A percentile compares a stretch with the other conserved stretches of the same genome.
Conservation (phyloP, 495 filamentous ascomycete genomes). For the Xylaria cubensis region DNA sequence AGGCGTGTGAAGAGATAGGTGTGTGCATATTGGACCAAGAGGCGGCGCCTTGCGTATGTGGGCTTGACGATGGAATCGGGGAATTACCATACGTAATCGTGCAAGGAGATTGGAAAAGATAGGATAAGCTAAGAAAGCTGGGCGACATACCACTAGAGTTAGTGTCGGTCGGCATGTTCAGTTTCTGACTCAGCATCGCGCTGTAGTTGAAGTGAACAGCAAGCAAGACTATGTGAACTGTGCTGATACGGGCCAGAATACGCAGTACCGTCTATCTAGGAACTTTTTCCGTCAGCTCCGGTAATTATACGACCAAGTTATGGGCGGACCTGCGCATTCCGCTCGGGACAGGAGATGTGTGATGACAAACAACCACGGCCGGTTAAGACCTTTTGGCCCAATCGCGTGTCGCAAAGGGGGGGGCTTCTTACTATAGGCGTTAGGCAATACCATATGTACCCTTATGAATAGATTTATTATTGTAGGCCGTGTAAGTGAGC, state of each 20-base stretch:
- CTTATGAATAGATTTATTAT: neutral
- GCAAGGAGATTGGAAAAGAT: constrained; percentile 18
- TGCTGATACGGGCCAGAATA: constrained; percentile 18
- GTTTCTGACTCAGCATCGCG: constrained; percentile 28
- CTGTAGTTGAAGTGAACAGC: neutral
- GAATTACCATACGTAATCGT: constrained; percentile 29
- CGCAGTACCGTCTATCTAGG: constrained; percentile 18
- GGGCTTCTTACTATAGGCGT: constrained; percentile 7
- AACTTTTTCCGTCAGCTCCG: constrained; percentile 19
- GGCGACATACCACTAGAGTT: constrained; percentile 25
- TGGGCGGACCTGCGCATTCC: constrained; percentile 19
- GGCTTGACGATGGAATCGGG: constrained; percentile 28
- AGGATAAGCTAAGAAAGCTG: constrained; percentile 19
- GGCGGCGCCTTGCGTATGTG: constrained; percentile 16
- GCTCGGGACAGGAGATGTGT: constrained; percentile 21
- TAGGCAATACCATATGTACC: neutral
- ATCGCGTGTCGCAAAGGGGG: neutral
- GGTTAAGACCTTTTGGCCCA: neutral
- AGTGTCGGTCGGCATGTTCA: constrained; percentile 19
- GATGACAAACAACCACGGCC: constrained; percentile 22
- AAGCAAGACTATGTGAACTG: neutral
- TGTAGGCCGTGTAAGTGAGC: neutral
- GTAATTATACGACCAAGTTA: constrained; percentile 1
- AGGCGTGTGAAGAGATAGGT: neutral
- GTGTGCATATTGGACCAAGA: neutral